Evolutionary conservation across 164 flowering plant species (phyloP), one percentile per base, ranked within the genome.

Genomic region (Aristolochia fimbriata): DNA sequence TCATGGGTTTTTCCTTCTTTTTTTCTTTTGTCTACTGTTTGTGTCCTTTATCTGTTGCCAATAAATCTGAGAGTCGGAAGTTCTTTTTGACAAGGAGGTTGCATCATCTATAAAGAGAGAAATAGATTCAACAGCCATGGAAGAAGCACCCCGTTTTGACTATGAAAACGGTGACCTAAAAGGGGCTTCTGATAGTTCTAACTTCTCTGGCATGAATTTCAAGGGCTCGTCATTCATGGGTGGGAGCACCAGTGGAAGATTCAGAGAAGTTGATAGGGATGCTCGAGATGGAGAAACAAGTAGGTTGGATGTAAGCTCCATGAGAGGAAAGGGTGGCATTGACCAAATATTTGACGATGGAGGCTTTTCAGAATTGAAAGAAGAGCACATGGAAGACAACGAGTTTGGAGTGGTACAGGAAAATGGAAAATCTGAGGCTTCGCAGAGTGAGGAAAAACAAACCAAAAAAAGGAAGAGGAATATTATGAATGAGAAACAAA

Each of bases 401-500:
- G 78, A 68, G 15, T 49, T 55, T 25, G 76, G 48, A 17, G 77
- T 78, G 57, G 51, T 17, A 62, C 71, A 65, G 55, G 82, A 70
- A 62, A 83, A 73, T 65, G 90, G 73, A 54, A 81, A 78, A 70
- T 57, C 61, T 64, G 86, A 81, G 73, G 61, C 64, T 50, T 51
- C 64, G 24, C 80, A 65, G 25, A 15, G 67, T 60, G 88, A 81
- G 33, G 95, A 87, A 63, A 88, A 77, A 66, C 88, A 78, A 46
- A 79, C 70, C 50, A 80, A 82, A 47, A 93, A 90, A 74, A 73
- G 98, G 64, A 93, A 90, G 72, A 78, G 97, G 61, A 82, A 83
- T 49, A 78, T 93, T 58, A 89, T 93, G 98, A 93, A 87, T 70
- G 92, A 84, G 25, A 74, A 73, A 54, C 97, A 93, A 70, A 78